A percentile compares a stretch with the other conserved stretches of the same genome.
phyloP scores from a whole-genome alignment of 2,329 filamentous ascomycete genomes.

The Blastomyces gilchristii region DNA sequence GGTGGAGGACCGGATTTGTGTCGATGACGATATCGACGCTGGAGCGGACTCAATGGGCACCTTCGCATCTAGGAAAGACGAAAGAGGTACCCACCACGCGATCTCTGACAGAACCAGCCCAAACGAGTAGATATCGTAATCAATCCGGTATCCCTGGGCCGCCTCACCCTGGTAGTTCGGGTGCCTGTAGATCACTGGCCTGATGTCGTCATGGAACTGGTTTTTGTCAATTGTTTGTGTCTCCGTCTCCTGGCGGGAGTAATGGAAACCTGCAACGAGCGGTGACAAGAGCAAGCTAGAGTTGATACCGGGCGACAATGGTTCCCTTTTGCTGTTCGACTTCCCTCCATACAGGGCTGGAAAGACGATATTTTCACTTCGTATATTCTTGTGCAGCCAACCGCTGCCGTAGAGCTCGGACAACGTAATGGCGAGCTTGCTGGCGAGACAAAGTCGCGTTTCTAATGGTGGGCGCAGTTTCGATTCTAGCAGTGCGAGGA shows the following conservation, averaged over 20 bases:
- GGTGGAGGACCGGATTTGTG: not conserved
- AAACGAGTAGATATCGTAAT: conserved; percentile 6
- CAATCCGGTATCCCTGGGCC: conserved; percentile 4
- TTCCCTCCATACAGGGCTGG: not conserved
- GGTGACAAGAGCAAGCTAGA: not conserved
- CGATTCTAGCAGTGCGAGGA: conserved; percentile 1
- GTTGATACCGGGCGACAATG: not conserved
- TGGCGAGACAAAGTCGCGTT: not conserved
- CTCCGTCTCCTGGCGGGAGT: conserved; percentile 4
- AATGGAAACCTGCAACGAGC: conserved; percentile 3
- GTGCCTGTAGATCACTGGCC: not conserved
- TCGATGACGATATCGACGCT: not conserved
- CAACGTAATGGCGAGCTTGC: not conserved
- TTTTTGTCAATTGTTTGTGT: conserved; percentile 8
- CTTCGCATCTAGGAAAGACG: conserved; percentile 5
- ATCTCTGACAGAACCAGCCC: conserved; percentile 4
- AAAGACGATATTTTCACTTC: conserved; percentile 5
- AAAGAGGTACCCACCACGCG: conserved; percentile 5
- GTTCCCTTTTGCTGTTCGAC: not conserved
- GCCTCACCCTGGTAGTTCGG: conserved; percentile 6
- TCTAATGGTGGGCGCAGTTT: conserved; percentile 1
- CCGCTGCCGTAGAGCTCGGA: conserved; percentile 4
- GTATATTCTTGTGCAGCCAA: conserved; percentile 6
- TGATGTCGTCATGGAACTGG: not conserved
- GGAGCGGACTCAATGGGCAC: not conserved